Evolutionary conservation across 495 filamentous ascomycete genomes (phyloP).

Genomic region (Ramalina peruviana): DNA sequence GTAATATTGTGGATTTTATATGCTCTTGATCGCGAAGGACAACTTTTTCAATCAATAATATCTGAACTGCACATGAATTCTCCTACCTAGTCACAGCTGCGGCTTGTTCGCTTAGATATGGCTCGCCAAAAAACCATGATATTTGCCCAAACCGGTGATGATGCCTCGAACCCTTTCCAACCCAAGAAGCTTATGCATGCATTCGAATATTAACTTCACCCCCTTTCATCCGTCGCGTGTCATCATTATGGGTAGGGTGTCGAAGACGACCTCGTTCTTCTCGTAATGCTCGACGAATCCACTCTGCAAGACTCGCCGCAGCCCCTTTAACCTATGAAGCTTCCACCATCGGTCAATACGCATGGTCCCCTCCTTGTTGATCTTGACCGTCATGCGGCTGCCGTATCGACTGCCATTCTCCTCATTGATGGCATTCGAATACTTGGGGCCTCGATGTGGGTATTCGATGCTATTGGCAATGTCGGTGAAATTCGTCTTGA

Average conservation of each 20-base stretch:
- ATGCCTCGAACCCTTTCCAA: too few species aligned
- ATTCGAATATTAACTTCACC: too few species aligned
- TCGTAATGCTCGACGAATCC: slow-evolving; percentile 73
- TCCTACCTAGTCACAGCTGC: too few species aligned
- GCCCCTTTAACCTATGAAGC: slow-evolving; percentile 56
- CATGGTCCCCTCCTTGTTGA: slow-evolving; percentile 58
- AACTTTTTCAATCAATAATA: too few species aligned
- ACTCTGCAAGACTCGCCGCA: slow-evolving; percentile 64
- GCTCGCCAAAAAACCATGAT: too few species aligned
- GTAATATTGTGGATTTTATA: too few species aligned
- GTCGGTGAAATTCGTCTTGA: slow-evolving; percentile 67
- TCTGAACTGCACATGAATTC: too few species aligned
- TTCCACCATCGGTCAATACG: slow-evolving; percentile 88
- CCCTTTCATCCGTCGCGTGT: too few species aligned
- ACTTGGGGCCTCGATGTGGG: slow-evolving; percentile 55
- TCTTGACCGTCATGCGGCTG: slow-evolving; percentile 59
- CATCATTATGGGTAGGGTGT: slow-evolving; percentile 43
- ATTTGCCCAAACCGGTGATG: too few species aligned
- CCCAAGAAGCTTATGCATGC: too few species aligned
- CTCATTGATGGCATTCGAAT: slow-evolving; percentile 57
- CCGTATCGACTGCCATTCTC: slow-evolving; percentile 62
- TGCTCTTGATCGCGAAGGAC: too few species aligned
- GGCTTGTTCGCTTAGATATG: too few species aligned
- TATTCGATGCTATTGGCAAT: slow-evolving; percentile 76
- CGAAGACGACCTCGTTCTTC: slow-evolving; percentile 64